Base-by-base conservation (phyloP, 1,139 yeast genomes). In the Yamadazyma siamensis region DNA sequence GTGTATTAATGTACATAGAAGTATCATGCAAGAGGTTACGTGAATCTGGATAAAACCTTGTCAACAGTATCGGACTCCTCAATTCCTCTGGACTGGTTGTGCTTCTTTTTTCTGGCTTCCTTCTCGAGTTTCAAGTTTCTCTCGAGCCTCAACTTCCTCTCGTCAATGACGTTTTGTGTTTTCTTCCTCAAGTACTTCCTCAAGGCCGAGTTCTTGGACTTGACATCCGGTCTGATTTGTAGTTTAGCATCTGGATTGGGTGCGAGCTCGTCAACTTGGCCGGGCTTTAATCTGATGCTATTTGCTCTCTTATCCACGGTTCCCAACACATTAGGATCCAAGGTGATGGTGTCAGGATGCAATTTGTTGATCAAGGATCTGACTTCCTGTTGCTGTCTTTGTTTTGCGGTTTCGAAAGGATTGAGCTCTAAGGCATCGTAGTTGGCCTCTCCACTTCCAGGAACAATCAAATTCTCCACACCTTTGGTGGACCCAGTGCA, bases 391-490 rank as follows among this genome's bases (percentile, higher is more conserved):
- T 91, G 94, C 59, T 91, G 95, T 67, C 98, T 81, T 60, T 89
- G 96, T 55, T 86, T 83, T 28, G 88, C 80, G 14, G 94, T 76
- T 60, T 87, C 95, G 62, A 73, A 94, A 40, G 98, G 98, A 59
- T 94, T 94, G 49, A 81, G 61, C 59, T 94, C 98, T 51, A 88
- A 64, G 3, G 98, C 89, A 65, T 94, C 99, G 54, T 76, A 89
- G 61, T 94, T 94, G 39, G 98, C 96, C 62, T 94, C 98, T 66
- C 98, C 99, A 29, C 97, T 69, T 23, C 99, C 99, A 22, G 99
- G 98, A 35, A 91, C 74, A 43, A 94, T 83, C 35, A 94, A 50
- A 14, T 94, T 82, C 15, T 82, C 76, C 33, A 88, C 71, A 15
- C 97, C 96, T 10, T 65, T 60, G 29, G 75, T 71, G 52, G 88